Evolutionary conservation across 352 stramenopile species (phyloP).

Genomic region (Elongisporangium prolatum): DNA sequence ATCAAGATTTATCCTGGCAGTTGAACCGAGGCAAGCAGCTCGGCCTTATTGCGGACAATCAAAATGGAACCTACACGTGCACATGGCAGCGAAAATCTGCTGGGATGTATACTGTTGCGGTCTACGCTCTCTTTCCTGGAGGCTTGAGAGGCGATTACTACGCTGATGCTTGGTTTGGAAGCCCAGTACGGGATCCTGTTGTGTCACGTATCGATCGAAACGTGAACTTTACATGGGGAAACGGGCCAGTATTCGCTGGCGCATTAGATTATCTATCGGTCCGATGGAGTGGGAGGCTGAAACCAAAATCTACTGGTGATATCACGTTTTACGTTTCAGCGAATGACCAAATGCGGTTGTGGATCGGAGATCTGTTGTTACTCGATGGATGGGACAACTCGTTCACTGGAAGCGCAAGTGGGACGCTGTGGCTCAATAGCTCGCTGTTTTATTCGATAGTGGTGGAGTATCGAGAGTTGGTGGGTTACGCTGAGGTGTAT

Average conservation of each 20-base stretch:
- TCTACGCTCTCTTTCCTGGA: slow-evolving; percentile 53
- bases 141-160: slow-evolving; percentile 69
- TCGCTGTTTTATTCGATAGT: slow-evolving; percentile 42
- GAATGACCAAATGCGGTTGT: slow-evolving; percentile 57
- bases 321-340: slow-evolving; percentile 41
- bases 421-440: slow-evolving; percentile 23
- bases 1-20: slow-evolving; percentile 1
- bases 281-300: slow-evolving; percentile 65
- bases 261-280: slow-evolving; percentile 52
- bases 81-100: slow-evolving; percentile 41
- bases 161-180: slow-evolving; percentile 50
- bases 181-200: slow-evolving; percentile 8
- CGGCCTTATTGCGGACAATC: slow-evolving; percentile 18
- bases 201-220: slow-evolving; percentile 52
- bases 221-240: slow-evolving; percentile 73
- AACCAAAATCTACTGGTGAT: slow-evolving; percentile 29
- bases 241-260: slow-evolving; percentile 36
- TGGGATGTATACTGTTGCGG: slow-evolving; percentile 40
- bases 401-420: slow-evolving; percentile 7
- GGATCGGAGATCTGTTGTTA: slow-evolving; percentile 53
- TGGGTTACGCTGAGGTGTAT: slow-evolving; percentile 28
- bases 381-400: slow-evolving; percentile 54
- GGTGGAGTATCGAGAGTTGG: slow-evolving; percentile 57
- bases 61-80: slow-evolving; percentile 33
- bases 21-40: slow-evolving; percentile 17